Conservation (phyloP, 805 yeast genomes). For the Sporopachydermia quercuum region DNA sequence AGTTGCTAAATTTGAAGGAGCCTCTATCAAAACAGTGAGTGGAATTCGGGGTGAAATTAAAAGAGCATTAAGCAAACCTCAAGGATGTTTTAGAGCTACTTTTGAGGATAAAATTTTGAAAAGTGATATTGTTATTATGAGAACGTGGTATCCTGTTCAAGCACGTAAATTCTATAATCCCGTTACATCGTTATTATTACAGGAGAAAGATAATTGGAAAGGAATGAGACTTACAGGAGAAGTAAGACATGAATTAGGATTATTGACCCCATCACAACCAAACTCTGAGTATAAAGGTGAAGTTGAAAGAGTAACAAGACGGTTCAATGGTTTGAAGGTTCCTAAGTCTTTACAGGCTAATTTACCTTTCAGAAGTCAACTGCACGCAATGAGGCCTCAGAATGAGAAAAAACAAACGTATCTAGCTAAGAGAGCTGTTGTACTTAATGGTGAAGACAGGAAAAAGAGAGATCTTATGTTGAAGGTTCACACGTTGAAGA, state of each 20-base stretch:
- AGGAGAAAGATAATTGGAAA: conserved; percentile 75
- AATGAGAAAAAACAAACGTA: conserved; percentile 53
- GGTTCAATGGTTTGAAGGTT: conserved; percentile 76
- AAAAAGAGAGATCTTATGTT: conserved; percentile 81
- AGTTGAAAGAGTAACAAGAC: conserved; percentile 70
- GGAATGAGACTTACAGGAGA: conserved; percentile 96
- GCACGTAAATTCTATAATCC: conserved; percentile 90
- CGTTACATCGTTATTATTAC: conserved; percentile 73
- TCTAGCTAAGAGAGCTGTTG: conserved; percentile 83
- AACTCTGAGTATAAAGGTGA: conserved; percentile 34
- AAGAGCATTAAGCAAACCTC: conserved; percentile 85
- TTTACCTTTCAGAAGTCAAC: conserved; percentile 86
- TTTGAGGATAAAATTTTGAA: conserved; percentile 89
- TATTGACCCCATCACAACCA: conserved; percentile 45
- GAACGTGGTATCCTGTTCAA: conserved; percentile 94
- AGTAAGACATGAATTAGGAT: conserved; percentile 60
- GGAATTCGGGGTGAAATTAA: conserved; percentile 97
- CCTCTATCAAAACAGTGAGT: conserved; percentile 88
- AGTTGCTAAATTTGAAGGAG: conserved; percentile 97
- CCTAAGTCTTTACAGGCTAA: conserved; percentile 65
- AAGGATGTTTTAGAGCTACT: conserved; percentile 90
- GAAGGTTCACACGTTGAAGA: conserved; percentile 71
- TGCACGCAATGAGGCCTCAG: conserved; percentile 78
- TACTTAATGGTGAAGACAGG: conserved; percentile 83
- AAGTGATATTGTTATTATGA: conserved; percentile 78